Evolutionary conservation across 441 rosid genomes (phyloP).

Genomic region (Populus hybrid): DNA sequence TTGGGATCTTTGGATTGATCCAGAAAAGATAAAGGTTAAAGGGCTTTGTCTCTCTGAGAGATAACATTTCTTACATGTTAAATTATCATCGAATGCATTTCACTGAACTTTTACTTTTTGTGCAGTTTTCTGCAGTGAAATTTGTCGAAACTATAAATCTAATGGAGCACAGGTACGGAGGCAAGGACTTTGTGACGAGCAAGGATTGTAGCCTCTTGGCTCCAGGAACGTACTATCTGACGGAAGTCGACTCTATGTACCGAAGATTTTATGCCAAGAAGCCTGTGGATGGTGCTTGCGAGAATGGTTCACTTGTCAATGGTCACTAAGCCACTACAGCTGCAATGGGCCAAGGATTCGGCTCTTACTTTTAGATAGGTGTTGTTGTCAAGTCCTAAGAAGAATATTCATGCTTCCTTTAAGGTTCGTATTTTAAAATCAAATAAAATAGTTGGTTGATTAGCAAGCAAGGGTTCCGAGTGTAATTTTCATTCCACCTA

Average conservation of each 20-base stretch:
- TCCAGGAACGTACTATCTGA: constrained; percentile 85
- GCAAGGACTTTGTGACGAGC: constrained; percentile 86
- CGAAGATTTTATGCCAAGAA: constrained; percentile 84
- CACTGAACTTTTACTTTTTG: background rate
- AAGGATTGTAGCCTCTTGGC: constrained; percentile 81
- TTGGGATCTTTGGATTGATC: background rate
- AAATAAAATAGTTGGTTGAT: too few relatives aligned
- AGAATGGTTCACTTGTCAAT: constrained; percentile 55
- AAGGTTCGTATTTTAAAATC: background rate
- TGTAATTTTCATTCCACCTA: constrained; percentile 14
- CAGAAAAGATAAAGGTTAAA: background rate
- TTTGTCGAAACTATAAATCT: constrained; percentile 84
- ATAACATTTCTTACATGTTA: background rate
- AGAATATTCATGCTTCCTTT: constrained; percentile 12
- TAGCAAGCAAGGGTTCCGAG: too few relatives aligned
- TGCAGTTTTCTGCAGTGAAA: constrained; percentile 77
- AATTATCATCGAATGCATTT: background rate
- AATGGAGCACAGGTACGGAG: constrained; percentile 97
- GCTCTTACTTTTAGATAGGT: background rate
- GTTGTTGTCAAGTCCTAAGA: constrained; percentile 14
- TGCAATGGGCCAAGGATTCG: background rate
- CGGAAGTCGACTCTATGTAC: constrained; percentile 84
- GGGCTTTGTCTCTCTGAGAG: background rate
- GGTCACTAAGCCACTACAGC: constrained; percentile 45
- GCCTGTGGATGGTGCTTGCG: constrained; percentile 28